Base-by-base conservation (phyloP, 2,329 filamentous ascomycete genomes). In the Falciphora oryzae region DNA sequence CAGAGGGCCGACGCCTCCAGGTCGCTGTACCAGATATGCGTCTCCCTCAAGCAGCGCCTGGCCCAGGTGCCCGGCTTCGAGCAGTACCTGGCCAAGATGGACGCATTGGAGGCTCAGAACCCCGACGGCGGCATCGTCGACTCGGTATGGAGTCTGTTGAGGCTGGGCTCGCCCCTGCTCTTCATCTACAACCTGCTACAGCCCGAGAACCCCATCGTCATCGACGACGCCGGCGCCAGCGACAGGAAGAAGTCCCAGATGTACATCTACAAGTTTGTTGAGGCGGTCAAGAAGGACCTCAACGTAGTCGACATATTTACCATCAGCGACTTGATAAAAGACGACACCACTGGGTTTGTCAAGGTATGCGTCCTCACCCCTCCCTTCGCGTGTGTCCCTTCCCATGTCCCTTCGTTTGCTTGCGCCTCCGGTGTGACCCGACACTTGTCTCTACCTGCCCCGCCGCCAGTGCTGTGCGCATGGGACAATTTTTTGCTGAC, bases 331-430 rank as follows among this genome's bases (percentile, higher is more conserved):
- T 80, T 98, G 59, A 93, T 95, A 76, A 92, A 92, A 64, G 92
- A 93, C 71, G 96, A 97, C 76, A 99, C 95, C 1, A 97, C 92
- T 59, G 95, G 95, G 3, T 98, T 99, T 75, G 93, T 97, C 70
- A 98, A 98, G 85, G 91, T 92, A 74, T 67, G 78, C 73, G 10
- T 27, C 5, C 44, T 60, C 27, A 32, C 65, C 59, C 56, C 27
- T 56, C 18, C 6, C 44, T n/a, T 53, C 22, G 44, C 22, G 22
- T n/a, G 32, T 32, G n/a, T 56, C 18, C 6, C 44, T n/a, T 53
- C 22, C 18, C 22, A 7, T n/a, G 32, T 13, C 32, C 7, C 16
- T 11, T 44, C 16, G 38, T 44, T 5, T 16, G 44, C n/a, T 11
- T 53, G 14, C 22, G 22, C 44, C 22, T 53, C 44, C 44, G 6